Base-by-base conservation (phyloP, 208 protist genomes). In the Tritrichomonas foetus region DNA sequence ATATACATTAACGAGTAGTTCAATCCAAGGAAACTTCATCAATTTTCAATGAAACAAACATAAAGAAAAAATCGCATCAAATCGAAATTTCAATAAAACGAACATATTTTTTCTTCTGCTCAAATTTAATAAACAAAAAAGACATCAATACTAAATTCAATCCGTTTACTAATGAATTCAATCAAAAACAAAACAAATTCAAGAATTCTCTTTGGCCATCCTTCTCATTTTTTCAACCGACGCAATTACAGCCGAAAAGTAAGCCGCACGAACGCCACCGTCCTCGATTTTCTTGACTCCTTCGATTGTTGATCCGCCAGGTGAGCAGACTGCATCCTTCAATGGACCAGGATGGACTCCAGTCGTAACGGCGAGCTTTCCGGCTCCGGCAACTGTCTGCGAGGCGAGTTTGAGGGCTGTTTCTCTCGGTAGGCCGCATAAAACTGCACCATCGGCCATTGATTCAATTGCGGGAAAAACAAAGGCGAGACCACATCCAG, bases 391-490 rank as follows among this genome's bases (percentile, higher is more conserved):
- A n/a, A 96, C 78, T 2, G 94, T 95, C 49, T 95, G 53, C 36
- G 94, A 94, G 14, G 98, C 98, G 84, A 99, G 97, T 78, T 96
- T 95, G 66, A 97, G 95, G 16, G 98, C 96, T 61, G 97, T 96
- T 16, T 96, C 94, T 25, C 98, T 96, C 0, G 97, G 96, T 44
- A 99, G 94, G 0, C 98, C 98, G 3, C 96, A 96, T 16, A 95
- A 95, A 22, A 99, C 98, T 57, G 97, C 98, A 30, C 97, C 98
- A 84, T 99, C 98, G n/a, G 96, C 96, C 53, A 99, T 95, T 0
- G 98, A 98, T 94, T 99, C 98, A 93, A 99, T 97, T 94, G 99
- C 97, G 94, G 97, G 95, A 94, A 98, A 99, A 0, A 98, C 97
- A 93, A 98, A 99, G 0, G 98, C 98, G 3, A 98, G 98, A 0